These are phyloP conservation scores for Amanita pseudoporphyria DNA, from an alignment of 768 basidiomycete species.

Conservation along the genomic window DNA sequence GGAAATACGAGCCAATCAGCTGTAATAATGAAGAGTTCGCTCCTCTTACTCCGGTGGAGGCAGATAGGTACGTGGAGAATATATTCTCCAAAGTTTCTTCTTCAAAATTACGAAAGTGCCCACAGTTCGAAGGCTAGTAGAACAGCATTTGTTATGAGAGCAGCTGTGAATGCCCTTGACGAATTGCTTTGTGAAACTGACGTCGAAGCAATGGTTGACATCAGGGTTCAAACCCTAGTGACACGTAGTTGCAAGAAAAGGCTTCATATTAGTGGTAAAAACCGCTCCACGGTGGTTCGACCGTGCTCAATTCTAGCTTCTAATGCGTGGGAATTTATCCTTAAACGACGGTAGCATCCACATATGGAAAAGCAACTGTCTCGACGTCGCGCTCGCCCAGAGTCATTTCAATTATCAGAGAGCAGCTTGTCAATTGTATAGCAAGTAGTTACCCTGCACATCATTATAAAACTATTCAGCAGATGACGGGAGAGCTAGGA, in stretches of 20 bases:
- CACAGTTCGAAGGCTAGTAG: conserved; percentile 23
- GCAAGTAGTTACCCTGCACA: too few relatives aligned
- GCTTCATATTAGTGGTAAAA: too few relatives aligned
- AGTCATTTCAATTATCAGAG: too few relatives aligned
- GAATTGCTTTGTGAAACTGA: conserved; percentile 19
- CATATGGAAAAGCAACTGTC: neutral
- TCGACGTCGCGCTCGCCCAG: too few relatives aligned
- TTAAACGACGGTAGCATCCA: too few relatives aligned
- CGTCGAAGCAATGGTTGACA: conserved; percentile 11
- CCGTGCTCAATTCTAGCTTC: too few relatives aligned
- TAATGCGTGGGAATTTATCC: too few relatives aligned
- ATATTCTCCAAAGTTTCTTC: conserved; percentile 46
- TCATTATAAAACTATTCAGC: too few relatives aligned
- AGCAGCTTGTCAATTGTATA: too few relatives aligned
- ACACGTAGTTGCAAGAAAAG: conserved; percentile 5
- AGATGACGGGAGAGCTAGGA: too few relatives aligned
- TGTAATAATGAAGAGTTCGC: neutral
- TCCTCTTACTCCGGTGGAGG: conserved; percentile 42
- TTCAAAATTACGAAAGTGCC: conserved; percentile 32
- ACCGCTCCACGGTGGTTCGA: too few relatives aligned
- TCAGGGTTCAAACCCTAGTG: conserved; percentile 15
- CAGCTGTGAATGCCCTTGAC: conserved; percentile 43
- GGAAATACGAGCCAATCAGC: neutral
- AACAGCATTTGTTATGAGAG: conserved; percentile 46
- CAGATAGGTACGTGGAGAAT: conserved; percentile 51